Evolutionary conservation across 192 early-diverging fungal genomes (phyloP), one percentile per base, ranked within the genome.

Genomic region (Coemansia sp.): DNA sequence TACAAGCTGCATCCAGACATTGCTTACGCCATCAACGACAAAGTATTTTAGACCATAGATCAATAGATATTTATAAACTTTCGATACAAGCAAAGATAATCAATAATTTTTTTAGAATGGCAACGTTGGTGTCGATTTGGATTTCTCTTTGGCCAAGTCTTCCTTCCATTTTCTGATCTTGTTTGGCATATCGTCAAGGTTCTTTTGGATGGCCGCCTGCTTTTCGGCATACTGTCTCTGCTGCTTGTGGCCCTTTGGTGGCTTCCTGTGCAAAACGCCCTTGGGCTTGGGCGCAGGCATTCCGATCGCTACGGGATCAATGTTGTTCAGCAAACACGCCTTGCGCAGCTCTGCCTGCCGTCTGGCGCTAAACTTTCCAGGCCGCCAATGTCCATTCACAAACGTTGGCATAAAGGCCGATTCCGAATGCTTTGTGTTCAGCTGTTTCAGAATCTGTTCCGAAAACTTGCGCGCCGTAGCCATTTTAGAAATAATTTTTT

Each of bases 281-380:
- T 70, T 75, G 12, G 63, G 49, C 1, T 45, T n/a, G 13, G 45
- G 52, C 26, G 53, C 68, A 4, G 73, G 79, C 49, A 90, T 67
- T 13, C 87, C 87, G 10, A 89, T 81, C 13, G 74, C 60, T 5
- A 35, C 31, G 7, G 89, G 72, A 55, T 88, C 87, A 30, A 86
- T 66, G 13, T 63, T 66, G 23, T 75, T 64, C 21, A 83, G 31
- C 15, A 86, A 21, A 59, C 84, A 88, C 16, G 84, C 84, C 63
- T 90, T 90, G 65, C 89, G 84, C 48, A 90, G 51, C 57, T 87
- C 86, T 16, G 82, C 84, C 35, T 89, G 87, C 34, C 68, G 68
- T 18, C 89, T 84, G 46, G 71, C 66, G 46, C 83, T 81, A 42
- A 88, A 68, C 55, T 67, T 62, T 4, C 85, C 72, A 0, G 77